A percentile compares a stretch with the other conserved stretches of the same genome.
Evolutionary conservation across 1,284 basidiomycete species (phyloP).

Genomic region (Pholiota adiposa): DNA sequence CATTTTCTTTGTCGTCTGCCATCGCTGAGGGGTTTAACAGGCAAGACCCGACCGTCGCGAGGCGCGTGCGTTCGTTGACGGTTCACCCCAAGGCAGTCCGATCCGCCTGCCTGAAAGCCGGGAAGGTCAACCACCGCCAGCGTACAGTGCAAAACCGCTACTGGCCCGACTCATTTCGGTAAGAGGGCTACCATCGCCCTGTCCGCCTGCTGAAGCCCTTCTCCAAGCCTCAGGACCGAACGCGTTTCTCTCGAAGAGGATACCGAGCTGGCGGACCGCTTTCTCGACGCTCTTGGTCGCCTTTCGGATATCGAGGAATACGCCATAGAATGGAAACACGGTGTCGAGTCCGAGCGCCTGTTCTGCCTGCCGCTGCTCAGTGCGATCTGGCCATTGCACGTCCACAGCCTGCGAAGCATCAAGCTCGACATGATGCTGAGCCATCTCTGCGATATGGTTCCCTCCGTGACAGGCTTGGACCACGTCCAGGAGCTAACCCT

Average conservation of each 20-base stretch:
- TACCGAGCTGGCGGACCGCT: conserved; percentile 17
- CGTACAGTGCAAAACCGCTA: conserved; percentile 10
- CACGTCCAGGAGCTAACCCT: conserved; percentile 12
- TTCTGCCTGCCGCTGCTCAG: conserved; percentile 21
- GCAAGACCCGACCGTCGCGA: conserved; percentile 11
- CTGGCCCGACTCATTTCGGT: conserved; percentile 21
- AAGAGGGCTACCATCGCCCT: conserved; percentile 1
- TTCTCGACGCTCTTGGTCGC: conserved; percentile 13
- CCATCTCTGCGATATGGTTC: conserved; percentile 9
- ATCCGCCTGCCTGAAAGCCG: conserved; percentile 22
- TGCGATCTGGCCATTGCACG: conserved; percentile 12
- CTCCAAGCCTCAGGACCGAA: conserved; percentile 10
- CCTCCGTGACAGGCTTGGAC: conserved; percentile 11
- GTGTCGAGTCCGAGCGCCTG: conserved; percentile 12
- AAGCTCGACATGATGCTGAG: conserved; percentile 18
- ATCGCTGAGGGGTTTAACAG: conserved; percentile 1
- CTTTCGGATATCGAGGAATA: conserved; percentile 14
- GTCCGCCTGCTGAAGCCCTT: not conserved
- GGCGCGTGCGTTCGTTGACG: conserved; percentile 19
- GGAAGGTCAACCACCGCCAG: conserved; percentile 4
- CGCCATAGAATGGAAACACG: conserved; percentile 20
- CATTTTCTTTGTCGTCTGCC: not conserved
- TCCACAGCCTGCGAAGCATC: conserved; percentile 12
- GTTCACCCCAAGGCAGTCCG: conserved; percentile 24
- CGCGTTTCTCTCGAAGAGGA: conserved; percentile 14